phyloP scores from a whole-genome alignment of 2,329 filamentous ascomycete genomes.

The Calonectria pseudoturangicola region DNA sequence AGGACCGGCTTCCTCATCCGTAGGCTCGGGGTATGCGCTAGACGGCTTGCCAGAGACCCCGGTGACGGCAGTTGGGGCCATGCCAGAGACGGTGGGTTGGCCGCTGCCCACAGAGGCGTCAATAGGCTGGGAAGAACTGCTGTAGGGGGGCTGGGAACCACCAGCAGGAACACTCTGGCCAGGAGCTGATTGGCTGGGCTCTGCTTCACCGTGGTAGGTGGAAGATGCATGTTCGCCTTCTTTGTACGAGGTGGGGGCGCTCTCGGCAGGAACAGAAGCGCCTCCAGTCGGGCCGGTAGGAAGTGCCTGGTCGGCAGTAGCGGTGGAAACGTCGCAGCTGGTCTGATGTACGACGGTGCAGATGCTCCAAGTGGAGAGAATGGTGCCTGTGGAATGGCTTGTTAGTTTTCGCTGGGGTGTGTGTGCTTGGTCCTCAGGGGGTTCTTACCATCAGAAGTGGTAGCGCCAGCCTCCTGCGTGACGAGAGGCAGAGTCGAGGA shows the following conservation, averaged over 20 bases:
- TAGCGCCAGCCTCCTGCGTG: conserved; percentile 58
- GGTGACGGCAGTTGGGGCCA: conserved; percentile 46
- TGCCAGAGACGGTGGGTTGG: conserved; percentile 38
- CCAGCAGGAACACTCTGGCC: conserved; percentile 34
- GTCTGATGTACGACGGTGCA: conserved; percentile 61
- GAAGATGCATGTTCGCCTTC: conserved; percentile 40
- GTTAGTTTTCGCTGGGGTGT: background rate
- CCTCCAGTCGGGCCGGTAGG: conserved; percentile 35
- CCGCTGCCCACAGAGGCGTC: conserved; percentile 37
- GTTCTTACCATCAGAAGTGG: conserved; percentile 57
- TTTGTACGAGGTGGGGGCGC: conserved; percentile 38
- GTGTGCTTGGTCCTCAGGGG: background rate
- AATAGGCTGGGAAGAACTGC: conserved; percentile 34
- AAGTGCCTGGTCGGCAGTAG: conserved; percentile 49
- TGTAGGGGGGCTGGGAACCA: conserved; percentile 42
- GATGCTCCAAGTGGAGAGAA: conserved; percentile 61
- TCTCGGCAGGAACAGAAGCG: conserved; percentile 40
- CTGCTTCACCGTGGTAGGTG: conserved; percentile 42
- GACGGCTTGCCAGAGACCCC: conserved; percentile 46
- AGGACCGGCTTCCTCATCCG: conserved; percentile 44
- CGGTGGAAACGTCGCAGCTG: conserved; percentile 57
- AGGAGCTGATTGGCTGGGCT: conserved; percentile 41
- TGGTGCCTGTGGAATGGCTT: conserved; percentile 49
- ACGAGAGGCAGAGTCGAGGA: conserved; percentile 54
- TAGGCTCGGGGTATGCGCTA: conserved; percentile 44